These are phyloP conservation scores for Coemansia sp. DNA, from an alignment of 192 early-diverging fungal genomes.

Conservation along the genomic window DNA sequence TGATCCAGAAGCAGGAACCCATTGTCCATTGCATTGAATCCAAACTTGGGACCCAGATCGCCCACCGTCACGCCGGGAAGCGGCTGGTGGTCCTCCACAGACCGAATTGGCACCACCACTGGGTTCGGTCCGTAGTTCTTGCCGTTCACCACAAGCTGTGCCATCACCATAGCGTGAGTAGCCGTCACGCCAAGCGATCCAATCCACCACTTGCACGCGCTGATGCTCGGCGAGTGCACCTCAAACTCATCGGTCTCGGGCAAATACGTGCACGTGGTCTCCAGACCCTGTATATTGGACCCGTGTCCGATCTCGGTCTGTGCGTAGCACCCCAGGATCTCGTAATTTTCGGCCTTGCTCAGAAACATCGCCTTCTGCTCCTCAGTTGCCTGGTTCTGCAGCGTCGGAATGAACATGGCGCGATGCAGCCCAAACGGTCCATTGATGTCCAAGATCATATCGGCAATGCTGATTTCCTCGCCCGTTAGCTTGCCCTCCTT, in stretches of 20 bases:
- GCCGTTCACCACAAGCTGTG: conserved; percentile 68
- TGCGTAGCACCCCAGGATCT: conserved; percentile 84
- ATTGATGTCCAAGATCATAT: conserved; percentile 52
- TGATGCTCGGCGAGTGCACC: conserved; percentile 73
- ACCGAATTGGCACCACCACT: conserved; percentile 78
- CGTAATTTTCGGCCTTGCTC: conserved; percentile 65
- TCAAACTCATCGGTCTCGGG: conserved; percentile 85
- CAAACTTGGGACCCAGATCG: conserved; percentile 87
- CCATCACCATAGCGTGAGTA: conserved; percentile 85
- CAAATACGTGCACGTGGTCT: conserved; percentile 82
- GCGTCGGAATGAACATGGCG: conserved; percentile 80
- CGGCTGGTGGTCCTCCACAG: conserved; percentile 66
- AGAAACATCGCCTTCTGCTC: conserved; percentile 81
- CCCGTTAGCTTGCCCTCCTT: conserved; percentile 31
- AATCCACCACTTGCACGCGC: conserved; percentile 85
- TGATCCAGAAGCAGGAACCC: conserved; percentile 82
- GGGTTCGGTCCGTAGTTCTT: conserved; percentile 77
- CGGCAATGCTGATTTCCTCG: conserved; percentile 55
- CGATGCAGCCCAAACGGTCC: conserved; percentile 68
- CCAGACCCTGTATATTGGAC: conserved; percentile 81
- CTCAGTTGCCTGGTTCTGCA: conserved; percentile 66
- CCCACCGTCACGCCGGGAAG: conserved; percentile 78
- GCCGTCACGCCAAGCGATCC: conserved; percentile 77
- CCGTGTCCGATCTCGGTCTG: conserved; percentile 76
- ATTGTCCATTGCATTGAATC: conserved; percentile 82